phyloP scores from a whole-genome alignment of 495 filamentous ascomycete genomes.

The Tetracladium setigerum region DNA sequence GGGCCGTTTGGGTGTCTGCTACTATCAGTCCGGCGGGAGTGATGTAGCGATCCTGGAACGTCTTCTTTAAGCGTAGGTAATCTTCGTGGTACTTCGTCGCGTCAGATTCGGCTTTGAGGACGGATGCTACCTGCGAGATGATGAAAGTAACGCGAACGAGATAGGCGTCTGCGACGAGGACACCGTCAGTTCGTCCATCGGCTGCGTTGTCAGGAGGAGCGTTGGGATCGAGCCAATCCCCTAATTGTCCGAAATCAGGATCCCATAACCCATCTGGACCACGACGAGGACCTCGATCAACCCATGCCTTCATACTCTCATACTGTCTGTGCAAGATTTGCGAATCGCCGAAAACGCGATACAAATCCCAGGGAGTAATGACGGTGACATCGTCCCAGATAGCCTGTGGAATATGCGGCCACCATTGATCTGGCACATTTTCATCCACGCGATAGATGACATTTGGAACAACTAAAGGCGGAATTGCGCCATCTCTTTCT shows the following conservation, averaged over 20 bases:
- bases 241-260: constrained; percentile 32
- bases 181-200: constrained; percentile 29
- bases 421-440: constrained; percentile 11
- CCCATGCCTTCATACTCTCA: constrained; percentile 36
- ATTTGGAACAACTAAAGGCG: constrained; percentile 7
- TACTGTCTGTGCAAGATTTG: constrained; percentile 34
- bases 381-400: constrained; percentile 44
- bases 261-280: constrained; percentile 29
- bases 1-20: constrained; percentile 41
- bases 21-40: constrained; percentile 27
- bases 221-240: constrained; percentile 47
- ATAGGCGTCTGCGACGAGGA: constrained; percentile 44
- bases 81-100: constrained; percentile 21
- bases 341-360: constrained; percentile 33
- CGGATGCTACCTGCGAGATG: too few species aligned
- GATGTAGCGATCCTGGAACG: constrained; percentile 37
- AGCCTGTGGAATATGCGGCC: constrained; percentile 20
- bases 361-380: constrained; percentile 36
- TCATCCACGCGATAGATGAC: constrained; percentile 12
- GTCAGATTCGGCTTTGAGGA: constrained; percentile 12
- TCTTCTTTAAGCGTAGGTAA: constrained; percentile 20
- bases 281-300: constrained; percentile 37
- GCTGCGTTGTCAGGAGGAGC: constrained; percentile 35
- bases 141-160: constrained; percentile 38
- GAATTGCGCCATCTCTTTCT: constrained; percentile 10